Conservation (phyloP, 495 filamentous ascomycete genomes). For the Cenococcum geophilum region DNA sequence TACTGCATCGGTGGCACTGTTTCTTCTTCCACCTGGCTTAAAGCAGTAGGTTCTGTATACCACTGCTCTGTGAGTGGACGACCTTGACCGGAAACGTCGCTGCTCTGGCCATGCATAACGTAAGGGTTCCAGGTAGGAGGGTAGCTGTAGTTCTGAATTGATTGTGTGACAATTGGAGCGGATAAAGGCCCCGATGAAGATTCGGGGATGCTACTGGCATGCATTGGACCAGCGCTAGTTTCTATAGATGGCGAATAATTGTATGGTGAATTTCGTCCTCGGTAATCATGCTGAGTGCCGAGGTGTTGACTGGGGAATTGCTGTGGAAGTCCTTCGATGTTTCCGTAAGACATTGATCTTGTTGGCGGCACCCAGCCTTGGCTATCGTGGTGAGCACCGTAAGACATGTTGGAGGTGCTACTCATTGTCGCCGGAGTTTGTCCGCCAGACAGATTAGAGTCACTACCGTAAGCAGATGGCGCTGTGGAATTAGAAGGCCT, state of each 20-base stretch:
- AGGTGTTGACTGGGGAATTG: constrained; percentile 17
- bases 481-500: constrained; percentile 24
- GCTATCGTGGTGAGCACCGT: constrained; percentile 15
- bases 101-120: not conserved
- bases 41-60: not conserved
- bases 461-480: constrained; percentile 24
- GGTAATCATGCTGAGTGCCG: constrained; percentile 24
- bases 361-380: constrained; percentile 24
- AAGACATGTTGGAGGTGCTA: constrained; percentile 23
- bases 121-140: constrained; percentile 1
- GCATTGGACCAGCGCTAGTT: constrained; percentile 16
- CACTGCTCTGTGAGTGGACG: not conserved
- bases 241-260: constrained; percentile 24
- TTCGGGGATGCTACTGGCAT: constrained; percentile 5
- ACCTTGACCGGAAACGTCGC: not conserved
- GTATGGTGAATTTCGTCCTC: constrained; percentile 22
- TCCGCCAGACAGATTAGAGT: constrained; percentile 26
- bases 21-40: constrained; percentile 1
- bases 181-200: not conserved
- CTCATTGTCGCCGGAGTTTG: constrained; percentile 28
- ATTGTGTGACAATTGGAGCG: not conserved
- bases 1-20: constrained; percentile 1
- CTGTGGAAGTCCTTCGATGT: constrained; percentile 30
- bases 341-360: constrained; percentile 36
- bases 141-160: not conserved